These are phyloP conservation scores for Macrophomina phaseolina DNA, from an alignment of 2,329 filamentous ascomycete species.

Conservation along the genomic window DNA sequence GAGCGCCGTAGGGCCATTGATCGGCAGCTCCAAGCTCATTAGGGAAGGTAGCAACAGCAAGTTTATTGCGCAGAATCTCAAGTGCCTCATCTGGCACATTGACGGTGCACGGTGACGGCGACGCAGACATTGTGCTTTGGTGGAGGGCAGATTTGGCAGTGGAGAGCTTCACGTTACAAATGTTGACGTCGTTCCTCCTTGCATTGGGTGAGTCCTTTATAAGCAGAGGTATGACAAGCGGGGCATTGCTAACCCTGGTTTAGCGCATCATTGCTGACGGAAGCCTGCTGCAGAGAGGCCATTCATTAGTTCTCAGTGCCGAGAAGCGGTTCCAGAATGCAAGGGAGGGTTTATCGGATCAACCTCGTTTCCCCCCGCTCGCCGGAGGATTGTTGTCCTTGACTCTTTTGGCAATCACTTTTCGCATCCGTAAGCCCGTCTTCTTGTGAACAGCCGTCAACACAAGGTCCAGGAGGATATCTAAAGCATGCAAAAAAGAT, in stretches of 20 bases:
- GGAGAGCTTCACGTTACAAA: background rate
- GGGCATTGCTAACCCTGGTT: background rate
- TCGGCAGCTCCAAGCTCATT: constrained; percentile 55
- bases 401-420: no score
- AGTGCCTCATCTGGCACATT: constrained; percentile 59
- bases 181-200: no score
- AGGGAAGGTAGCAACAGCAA: constrained; percentile 60
- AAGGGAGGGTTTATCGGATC: no score
- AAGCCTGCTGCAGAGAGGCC: background rate
- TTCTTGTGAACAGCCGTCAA: no score
- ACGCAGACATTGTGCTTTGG: background rate
- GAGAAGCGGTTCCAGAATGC: no score
- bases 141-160: background rate
- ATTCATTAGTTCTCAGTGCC: no score
- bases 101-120: constrained; percentile 45
- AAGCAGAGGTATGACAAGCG: background rate
- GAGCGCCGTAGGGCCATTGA: constrained; percentile 65
- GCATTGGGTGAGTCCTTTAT: background rate
- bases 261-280: background rate
- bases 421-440: no score
- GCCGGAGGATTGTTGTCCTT: no score
- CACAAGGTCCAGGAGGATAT: no score
- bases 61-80: constrained; percentile 61
- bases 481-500: no score
- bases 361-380: no score